Conservation (phyloP, 2,329 filamentous ascomycete genomes). For the Cladophialophora yegresii region DNA sequence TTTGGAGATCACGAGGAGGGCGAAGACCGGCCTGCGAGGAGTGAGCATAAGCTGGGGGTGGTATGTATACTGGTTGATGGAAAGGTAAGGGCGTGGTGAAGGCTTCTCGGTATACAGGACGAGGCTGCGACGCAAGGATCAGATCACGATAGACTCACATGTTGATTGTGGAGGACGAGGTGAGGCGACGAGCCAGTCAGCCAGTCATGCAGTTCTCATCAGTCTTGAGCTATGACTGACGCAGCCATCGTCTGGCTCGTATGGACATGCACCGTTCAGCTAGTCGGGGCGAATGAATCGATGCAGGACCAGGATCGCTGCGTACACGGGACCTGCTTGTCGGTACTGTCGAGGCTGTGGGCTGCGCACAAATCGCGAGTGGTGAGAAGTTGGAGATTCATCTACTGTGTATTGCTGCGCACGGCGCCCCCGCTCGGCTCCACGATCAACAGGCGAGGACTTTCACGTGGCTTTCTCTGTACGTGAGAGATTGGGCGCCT, state of each 20-base stretch:
- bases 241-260: not conserved
- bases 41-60: not conserved
- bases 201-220: not conserved
- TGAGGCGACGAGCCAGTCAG: not conserved
- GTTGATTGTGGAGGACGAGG: not conserved
- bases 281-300: too few relatives aligned
- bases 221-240: not conserved
- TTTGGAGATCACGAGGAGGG: conserved; percentile 98
- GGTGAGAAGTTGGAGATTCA: not conserved
- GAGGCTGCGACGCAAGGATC: not conserved
- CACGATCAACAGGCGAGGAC: not conserved
- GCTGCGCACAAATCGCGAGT: not conserved
- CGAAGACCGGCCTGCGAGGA: conserved; percentile 77
- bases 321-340: too few relatives aligned
- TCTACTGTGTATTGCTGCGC: not conserved
- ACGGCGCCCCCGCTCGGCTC: too few relatives aligned
- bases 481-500: not conserved
- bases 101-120: not conserved
- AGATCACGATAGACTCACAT: not conserved
- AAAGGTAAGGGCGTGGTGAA: not conserved
- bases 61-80: not conserved
- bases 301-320: not conserved
- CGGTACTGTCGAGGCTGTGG: not conserved
- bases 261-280: not conserved
- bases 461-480: not conserved